phyloP scores from a whole-genome alignment of 352 stramenopile genomes.

The Thraustochytrium striatum region DNA sequence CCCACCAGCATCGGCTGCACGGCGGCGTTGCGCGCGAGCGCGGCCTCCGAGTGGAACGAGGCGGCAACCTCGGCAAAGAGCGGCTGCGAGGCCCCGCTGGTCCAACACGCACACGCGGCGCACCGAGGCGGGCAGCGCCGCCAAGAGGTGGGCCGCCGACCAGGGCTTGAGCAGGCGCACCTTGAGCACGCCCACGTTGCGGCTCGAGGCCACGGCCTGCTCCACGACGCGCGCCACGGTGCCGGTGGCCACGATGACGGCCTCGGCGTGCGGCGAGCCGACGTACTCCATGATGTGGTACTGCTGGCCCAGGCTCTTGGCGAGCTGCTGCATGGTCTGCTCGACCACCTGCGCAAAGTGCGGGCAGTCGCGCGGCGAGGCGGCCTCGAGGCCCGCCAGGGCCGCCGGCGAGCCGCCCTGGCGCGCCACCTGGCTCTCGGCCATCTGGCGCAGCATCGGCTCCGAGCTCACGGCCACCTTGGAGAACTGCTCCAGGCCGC shows the following conservation, averaged over 20 bases:
- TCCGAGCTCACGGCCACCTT: slow-evolving; percentile 64
- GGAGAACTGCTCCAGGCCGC: slow-evolving; percentile 70
- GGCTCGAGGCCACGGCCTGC: slow-evolving; percentile 69
- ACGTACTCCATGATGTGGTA: slow-evolving; percentile 86
- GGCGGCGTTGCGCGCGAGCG: slow-evolving; percentile 64
- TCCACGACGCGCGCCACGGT: slow-evolving; percentile 77
- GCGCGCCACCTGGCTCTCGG: too few species aligned
- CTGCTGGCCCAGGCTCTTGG: slow-evolving; percentile 62
- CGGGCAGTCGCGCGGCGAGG: slow-evolving; percentile 48
- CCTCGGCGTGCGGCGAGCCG: slow-evolving; percentile 70
- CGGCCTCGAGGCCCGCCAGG: slow-evolving; percentile 55
- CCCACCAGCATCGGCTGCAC: slow-evolving; percentile 69
- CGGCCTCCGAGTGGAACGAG: slow-evolving; percentile 61
- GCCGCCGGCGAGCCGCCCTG: too few species aligned
- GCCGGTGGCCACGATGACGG: slow-evolving; percentile 83
- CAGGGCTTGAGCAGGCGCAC: slow-evolving; percentile 84
- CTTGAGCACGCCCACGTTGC: slow-evolving; percentile 74
- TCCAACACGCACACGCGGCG: slow-evolving; percentile 81
- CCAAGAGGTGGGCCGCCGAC: slow-evolving; percentile 69
- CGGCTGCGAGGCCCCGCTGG: slow-evolving; percentile 75
- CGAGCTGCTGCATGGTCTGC: slow-evolving; percentile 67
- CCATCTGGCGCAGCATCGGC: not conserved
- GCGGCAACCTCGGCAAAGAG: slow-evolving; percentile 84
- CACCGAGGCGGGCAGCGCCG: slow-evolving; percentile 66
- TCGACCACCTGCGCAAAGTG: slow-evolving; percentile 31